A percentile compares a stretch with the other conserved stretches of the same genome.
Evolutionary conservation across 176 grass and related monocot species (phyloP).

Genomic region (Zoysia pacifica): DNA sequence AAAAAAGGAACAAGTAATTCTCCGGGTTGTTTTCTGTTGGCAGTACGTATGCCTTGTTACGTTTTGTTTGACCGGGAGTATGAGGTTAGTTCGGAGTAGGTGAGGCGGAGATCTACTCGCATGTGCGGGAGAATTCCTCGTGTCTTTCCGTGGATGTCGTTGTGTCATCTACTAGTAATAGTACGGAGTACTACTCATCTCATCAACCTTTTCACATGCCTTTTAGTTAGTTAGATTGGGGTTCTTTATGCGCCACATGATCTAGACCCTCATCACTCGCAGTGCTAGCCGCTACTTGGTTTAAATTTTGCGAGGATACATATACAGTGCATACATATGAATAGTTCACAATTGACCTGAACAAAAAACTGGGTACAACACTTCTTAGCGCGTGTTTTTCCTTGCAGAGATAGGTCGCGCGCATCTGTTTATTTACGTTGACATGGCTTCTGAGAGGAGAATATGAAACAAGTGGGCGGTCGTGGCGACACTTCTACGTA

Average conservation of each 20-base stretch:
- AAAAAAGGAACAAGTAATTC: background rate
- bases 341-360: constrained; percentile 12
- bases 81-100: constrained; percentile 17
- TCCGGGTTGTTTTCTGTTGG: background rate
- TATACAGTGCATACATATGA: background rate
- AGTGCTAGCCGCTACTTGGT: background rate
- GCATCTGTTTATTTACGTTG: no score
- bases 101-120: constrained; percentile 6
- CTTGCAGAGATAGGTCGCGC: no score
- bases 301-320: background rate
- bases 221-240: constrained; percentile 4
- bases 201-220: constrained; percentile 32
- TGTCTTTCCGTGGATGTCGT: constrained; percentile 14
- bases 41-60: background rate
- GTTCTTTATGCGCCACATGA: constrained; percentile 31
- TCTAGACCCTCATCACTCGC: background rate
- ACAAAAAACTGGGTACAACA: background rate
- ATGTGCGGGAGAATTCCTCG: constrained; percentile 29
- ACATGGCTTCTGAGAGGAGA: no score
- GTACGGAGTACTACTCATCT: background rate
- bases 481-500: no score
- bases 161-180: background rate
- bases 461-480: no score
- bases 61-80: background rate
- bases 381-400: background rate